Conservation (phyloP, 2,329 filamentous ascomycete species). For the Fusarium sp. region DNA sequence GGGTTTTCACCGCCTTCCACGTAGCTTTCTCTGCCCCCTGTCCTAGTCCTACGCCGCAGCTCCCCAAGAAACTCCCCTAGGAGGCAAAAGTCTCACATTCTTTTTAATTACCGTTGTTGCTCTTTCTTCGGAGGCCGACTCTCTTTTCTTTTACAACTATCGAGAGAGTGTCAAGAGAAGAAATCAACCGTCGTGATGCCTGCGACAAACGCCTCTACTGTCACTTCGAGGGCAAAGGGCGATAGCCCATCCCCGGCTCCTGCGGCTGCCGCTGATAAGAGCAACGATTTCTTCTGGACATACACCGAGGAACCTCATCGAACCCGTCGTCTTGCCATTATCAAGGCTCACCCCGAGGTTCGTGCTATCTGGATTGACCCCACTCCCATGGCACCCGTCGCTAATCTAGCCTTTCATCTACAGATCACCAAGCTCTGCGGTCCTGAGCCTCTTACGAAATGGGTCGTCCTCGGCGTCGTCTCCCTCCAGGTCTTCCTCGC, state of each 20-base stretch:
- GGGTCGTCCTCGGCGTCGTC: slow-evolving; percentile 86
- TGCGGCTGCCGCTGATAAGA: slow-evolving; percentile 34
- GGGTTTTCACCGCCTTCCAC: slow-evolving; percentile 45
- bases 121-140: neutral
- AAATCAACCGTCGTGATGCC: slow-evolving; percentile 31
- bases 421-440: slow-evolving; percentile 97
- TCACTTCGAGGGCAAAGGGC: slow-evolving; percentile 48
- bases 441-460: slow-evolving; percentile 95
- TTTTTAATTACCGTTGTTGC: slow-evolving; percentile 9
- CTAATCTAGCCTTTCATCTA: slow-evolving; percentile 15
- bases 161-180: neutral
- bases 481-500: slow-evolving; percentile 82
- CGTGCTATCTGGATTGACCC: slow-evolving; percentile 23
- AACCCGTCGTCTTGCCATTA: slow-evolving; percentile 90
- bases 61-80: slow-evolving; percentile 3
- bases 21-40: slow-evolving; percentile 30
- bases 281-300: slow-evolving; percentile 89
- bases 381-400: neutral
- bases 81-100: slow-evolving; percentile 34
- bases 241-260: slow-evolving; percentile 34
- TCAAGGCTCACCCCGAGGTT: slow-evolving; percentile 97
- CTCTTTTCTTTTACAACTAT: neutral
- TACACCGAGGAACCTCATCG: slow-evolving; percentile 98
- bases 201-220: slow-evolving; percentile 49
- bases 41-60: slow-evolving; percentile 16